These are phyloP conservation scores for Penicillium egyptiacum DNA, from an alignment of 495 filamentous ascomycete species.

Conservation along the genomic window DNA sequence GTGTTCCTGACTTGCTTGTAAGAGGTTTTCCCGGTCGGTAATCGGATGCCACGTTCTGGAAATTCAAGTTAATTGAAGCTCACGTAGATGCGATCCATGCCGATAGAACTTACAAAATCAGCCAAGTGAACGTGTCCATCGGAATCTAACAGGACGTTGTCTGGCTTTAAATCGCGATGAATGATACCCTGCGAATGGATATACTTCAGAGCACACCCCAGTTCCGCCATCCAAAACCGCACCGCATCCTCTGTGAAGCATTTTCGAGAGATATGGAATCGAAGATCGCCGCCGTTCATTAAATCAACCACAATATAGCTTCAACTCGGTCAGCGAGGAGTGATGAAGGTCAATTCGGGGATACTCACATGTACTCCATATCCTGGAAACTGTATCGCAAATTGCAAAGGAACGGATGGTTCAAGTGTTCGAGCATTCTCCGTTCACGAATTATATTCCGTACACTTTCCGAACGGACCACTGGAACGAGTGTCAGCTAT, in stretches of 20 bases:
- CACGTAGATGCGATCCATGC: neutral
- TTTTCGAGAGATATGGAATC: slow-evolving; percentile 97
- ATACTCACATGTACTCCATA: slow-evolving; percentile 91
- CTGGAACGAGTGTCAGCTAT: slow-evolving; percentile 44
- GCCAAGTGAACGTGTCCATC: slow-evolving; percentile 97
- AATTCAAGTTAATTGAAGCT: neutral
- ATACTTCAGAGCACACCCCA: slow-evolving; percentile 89
- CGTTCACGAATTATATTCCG: slow-evolving; percentile 97
- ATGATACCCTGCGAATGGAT: slow-evolving; percentile 92
- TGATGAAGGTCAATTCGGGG: neutral
- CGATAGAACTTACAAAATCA: slow-evolving; percentile 74
- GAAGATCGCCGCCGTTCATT: slow-evolving; percentile 96
- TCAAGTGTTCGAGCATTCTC: slow-evolving; percentile 95
- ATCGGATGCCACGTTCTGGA: slow-evolving; percentile 95
- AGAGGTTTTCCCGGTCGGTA: slow-evolving; percentile 77
- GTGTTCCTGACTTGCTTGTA: slow-evolving; percentile 93
- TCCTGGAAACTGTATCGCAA: slow-evolving; percentile 99
- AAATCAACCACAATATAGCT: slow-evolving; percentile 98
- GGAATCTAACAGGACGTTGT: slow-evolving; percentile 90
- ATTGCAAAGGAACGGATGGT: slow-evolving; percentile 98
- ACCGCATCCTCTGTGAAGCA: slow-evolving; percentile 97
- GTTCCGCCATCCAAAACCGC: slow-evolving; percentile 91
- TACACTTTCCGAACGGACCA: slow-evolving; percentile 96
- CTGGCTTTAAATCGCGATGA: slow-evolving; percentile 94
- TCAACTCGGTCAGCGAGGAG: slow-evolving; percentile 24